Evolutionary conservation across 164 flowering plant genomes (phyloP).

Genomic region (Dillenia suffruticosa): DNA sequence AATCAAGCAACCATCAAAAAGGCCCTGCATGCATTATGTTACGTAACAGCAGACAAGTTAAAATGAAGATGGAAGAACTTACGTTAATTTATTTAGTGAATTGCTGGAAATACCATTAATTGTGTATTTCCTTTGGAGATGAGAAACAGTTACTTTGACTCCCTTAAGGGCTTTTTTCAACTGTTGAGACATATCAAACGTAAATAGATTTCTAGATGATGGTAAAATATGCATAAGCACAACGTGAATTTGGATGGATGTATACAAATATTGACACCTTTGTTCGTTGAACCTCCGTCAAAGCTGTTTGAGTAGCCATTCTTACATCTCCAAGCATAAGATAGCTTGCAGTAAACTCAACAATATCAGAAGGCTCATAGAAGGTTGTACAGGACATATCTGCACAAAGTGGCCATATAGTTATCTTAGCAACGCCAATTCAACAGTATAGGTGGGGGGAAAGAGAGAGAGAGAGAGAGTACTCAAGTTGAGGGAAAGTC

Average conservation of each 20-base stretch:
- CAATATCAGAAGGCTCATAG: slow-evolving; percentile 47
- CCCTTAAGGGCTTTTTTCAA: too few relatives aligned
- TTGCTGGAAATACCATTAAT: neutral
- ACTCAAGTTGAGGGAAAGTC: slow-evolving; percentile 6
- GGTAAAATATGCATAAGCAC: neutral
- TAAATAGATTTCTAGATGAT: neutral
- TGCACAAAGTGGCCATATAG: slow-evolving; percentile 16
- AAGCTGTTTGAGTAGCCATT: slow-evolving; percentile 18
- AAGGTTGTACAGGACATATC: slow-evolving; percentile 76
- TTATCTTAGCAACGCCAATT: neutral
- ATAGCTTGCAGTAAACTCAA: slow-evolving; percentile 37
- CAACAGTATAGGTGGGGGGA: neutral
- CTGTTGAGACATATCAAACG: neutral
- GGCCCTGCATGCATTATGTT: neutral
- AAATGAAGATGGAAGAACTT: neutral
- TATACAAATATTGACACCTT: slow-evolving; percentile 34
- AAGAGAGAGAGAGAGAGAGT: neutral
- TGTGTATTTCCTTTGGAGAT: too few relatives aligned
- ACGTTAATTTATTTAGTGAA: neutral
- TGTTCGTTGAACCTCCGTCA: slow-evolving; percentile 48
- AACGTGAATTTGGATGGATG: neutral
- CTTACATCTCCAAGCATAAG: slow-evolving; percentile 22
- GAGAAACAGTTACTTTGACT: too few relatives aligned
- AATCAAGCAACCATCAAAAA: neutral
- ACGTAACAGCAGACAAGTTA: neutral